Evolutionary conservation across 495 filamentous ascomycete genomes (phyloP).

Genomic region (Apiosordaria backusii): DNA sequence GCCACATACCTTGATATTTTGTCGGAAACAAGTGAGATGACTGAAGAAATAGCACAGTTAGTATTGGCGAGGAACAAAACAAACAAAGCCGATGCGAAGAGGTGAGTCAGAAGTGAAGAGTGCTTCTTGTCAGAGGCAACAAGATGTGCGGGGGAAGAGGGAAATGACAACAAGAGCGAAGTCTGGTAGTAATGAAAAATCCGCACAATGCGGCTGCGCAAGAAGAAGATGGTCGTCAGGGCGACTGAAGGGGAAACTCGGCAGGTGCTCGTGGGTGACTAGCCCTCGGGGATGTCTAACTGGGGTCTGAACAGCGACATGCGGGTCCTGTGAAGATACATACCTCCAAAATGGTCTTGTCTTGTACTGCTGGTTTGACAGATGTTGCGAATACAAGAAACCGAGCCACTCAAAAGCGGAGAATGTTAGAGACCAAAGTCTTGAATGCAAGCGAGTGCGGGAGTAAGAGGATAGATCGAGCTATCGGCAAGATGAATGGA

Average conservation of each 20-base stretch:
- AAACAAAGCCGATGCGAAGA: background rate
- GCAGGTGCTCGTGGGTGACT: too few relatives aligned
- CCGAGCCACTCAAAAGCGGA: constrained; percentile 22
- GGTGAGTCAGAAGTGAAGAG: too few relatives aligned
- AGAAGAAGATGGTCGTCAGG: too few relatives aligned
- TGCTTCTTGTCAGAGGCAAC: too few relatives aligned
- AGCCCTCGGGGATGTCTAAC: too few relatives aligned
- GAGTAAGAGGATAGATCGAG: constrained; percentile 46
- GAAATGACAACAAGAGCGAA: background rate
- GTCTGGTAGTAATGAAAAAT: background rate
- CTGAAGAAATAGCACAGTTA: background rate
- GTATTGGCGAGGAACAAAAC: background rate
- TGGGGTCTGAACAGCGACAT: too few relatives aligned
- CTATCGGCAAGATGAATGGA: constrained; percentile 54
- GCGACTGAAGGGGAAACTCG: too few relatives aligned
- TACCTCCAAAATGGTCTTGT: constrained; percentile 30
- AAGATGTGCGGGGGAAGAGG: background rate
- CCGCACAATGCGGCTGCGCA: background rate
- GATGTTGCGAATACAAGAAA: constrained; percentile 28
- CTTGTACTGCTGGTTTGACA: constrained; percentile 10
- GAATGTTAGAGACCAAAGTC: constrained; percentile 48
- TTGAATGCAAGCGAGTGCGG: constrained; percentile 49
- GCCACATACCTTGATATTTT: constrained; percentile 2
- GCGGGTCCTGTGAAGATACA: constrained; percentile 14
- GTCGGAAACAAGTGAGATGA: background rate